Evolutionary conservation across 495 filamentous ascomycete genomes (phyloP), one percentile per base, ranked within the genome.

Genomic region (Lindgomyces ingoldianus): DNA sequence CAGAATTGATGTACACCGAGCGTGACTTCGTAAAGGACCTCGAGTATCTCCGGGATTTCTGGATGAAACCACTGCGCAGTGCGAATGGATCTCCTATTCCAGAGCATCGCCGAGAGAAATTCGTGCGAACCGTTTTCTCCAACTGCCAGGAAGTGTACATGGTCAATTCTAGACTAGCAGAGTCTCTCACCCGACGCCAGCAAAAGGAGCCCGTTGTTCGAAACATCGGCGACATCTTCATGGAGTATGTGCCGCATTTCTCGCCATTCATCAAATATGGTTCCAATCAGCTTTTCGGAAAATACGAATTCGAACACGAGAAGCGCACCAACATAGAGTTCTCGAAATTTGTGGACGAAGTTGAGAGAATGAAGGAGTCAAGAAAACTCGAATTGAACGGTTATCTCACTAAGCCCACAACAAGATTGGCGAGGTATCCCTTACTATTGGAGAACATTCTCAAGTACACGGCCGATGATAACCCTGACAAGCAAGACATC

Each of bases 21-120:
- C 86, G 95, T 41, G 95, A 99, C 76, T 99, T 99, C 68, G 95
- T 99, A 74, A 99, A 99, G 79, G 95, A 99, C 73, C 80, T 99
- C 67, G 95, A 99, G 73, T 99, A 99, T 72, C 77, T 99, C 27
- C 86, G 93, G 61, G 95, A 99, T 78, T 98, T 98, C 83, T 99
- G 95, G 95, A 96, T 98, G 80, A 85, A 91, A 66, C 95, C 95
- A 2, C 76, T 99, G 55, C 87, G 91, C 54, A 84, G 83, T 57
- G 82, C 83, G 18, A 87, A 81, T 41, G 80, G 81, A 25, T 97
- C 93, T 8, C 91, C 91, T 2, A 93, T 99, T 57, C 93, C 95
- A 4, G 87, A 93, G 68, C 85, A 90, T 64, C 85, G 91, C 44
- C 85, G 91, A 55, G 95, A 97, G 62, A 86, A 87, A 62, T 96